Conservation (phyloP, 768 basidiomycete species). For the Royoungia palumana region DNA sequence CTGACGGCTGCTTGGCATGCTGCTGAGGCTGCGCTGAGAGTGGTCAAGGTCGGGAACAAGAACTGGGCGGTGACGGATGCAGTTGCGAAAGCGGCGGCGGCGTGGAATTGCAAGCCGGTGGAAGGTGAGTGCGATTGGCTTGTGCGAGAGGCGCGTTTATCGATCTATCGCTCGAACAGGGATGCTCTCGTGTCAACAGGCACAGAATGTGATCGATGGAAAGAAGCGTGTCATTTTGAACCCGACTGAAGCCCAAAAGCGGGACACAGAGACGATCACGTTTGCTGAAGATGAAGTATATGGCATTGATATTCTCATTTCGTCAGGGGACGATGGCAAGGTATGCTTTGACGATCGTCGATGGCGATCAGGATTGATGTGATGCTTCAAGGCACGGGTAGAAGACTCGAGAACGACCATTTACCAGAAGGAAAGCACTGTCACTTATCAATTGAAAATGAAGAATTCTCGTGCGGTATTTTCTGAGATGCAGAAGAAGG, state of each 20-base stretch:
- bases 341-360: constrained; percentile 35
- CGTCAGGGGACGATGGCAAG: constrained; percentile 89
- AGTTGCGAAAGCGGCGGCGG: constrained; percentile 65
- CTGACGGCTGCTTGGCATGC: constrained; percentile 93
- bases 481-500: constrained; percentile 96
- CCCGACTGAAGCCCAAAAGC: constrained; percentile 78
- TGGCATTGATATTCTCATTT: constrained; percentile 88
- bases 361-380: neutral
- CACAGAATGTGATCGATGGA: constrained; percentile 92
- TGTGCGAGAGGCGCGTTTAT: neutral
- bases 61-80: constrained; percentile 94
- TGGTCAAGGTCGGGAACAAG: constrained; percentile 88
- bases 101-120: constrained; percentile 87
- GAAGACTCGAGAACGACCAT: constrained; percentile 91
- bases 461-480: constrained; percentile 97
- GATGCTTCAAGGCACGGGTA: constrained; percentile 66
- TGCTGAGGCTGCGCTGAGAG: constrained; percentile 87
- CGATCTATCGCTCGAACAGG: constrained; percentile 40
- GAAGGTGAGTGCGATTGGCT: constrained; percentile 60
- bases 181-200: constrained; percentile 93
- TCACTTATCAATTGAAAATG: constrained; percentile 96
- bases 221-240: constrained; percentile 95
- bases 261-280: constrained; percentile 78
- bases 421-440: constrained; percentile 81
- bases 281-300: constrained; percentile 95